These are phyloP conservation scores for Talaromyces marneffei DNA, from an alignment of 2,329 filamentous ascomycete species.

Conservation along the genomic window DNA sequence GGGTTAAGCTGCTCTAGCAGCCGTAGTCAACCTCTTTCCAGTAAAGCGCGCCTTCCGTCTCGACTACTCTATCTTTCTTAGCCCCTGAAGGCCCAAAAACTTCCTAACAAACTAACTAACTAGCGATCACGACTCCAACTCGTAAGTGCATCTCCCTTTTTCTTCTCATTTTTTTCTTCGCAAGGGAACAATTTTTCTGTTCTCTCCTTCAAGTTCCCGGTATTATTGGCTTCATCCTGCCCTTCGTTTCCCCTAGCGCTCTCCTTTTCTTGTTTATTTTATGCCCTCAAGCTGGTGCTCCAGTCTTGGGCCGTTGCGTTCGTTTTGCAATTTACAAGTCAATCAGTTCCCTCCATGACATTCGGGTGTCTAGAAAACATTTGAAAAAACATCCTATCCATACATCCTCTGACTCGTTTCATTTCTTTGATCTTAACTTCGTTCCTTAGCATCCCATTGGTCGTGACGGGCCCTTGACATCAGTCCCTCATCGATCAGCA, in stretches of 20 bases:
- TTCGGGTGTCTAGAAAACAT: background rate
- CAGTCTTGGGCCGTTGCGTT: background rate
- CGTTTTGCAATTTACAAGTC: background rate
- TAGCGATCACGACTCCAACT: background rate
- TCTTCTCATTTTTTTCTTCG: background rate
- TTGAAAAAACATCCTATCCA: background rate
- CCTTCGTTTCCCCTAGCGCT: background rate
- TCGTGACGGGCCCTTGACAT: constrained; percentile 11
- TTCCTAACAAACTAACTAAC: background rate
- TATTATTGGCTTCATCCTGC: background rate
- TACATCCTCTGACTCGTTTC: background rate
- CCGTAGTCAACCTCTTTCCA: background rate
- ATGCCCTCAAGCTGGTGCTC: background rate
- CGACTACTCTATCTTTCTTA: background rate
- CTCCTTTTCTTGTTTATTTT: background rate
- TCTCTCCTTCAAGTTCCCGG: background rate
- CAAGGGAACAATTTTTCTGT: background rate
- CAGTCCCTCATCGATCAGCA: background rate
- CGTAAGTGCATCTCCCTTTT: background rate
- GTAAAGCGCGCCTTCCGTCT: background rate
- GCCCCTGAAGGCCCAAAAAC: constrained; percentile 5
- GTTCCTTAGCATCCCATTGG: background rate
- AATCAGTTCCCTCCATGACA: background rate
- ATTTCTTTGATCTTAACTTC: background rate
- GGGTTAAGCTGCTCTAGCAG: too few relatives aligned